Evolutionary conservation across 139 green algal species (phyloP).

Genomic region (Chlamydomonas applanata): DNA sequence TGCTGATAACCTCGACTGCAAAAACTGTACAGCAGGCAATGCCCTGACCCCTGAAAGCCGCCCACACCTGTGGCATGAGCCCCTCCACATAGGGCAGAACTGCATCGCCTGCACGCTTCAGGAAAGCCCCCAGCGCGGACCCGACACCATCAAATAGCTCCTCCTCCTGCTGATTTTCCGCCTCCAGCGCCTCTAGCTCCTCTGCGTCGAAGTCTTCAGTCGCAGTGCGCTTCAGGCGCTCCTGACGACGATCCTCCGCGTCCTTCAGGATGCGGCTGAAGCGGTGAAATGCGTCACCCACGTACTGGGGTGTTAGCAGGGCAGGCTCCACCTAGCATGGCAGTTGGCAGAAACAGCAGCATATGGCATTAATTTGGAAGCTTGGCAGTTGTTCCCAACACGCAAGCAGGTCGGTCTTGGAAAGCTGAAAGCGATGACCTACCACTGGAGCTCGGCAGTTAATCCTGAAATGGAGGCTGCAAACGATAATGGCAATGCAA

Average conservation of each 20-base stretch:
- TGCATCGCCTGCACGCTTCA: conserved; percentile 76
- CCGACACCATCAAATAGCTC: conserved; percentile 84
- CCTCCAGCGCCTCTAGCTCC: conserved; percentile 86
- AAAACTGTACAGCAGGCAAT: too few species aligned
- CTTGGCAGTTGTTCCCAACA: too few species aligned
- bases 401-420: too few species aligned
- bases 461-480: too few species aligned
- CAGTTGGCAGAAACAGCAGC: too few species aligned
- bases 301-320: conserved; percentile 19
- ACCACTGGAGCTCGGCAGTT: too few species aligned
- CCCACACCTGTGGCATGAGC: conserved; percentile 64
- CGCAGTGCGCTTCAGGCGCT: conserved; percentile 41
- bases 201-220: conserved; percentile 94
- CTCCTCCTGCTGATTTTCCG: conserved; percentile 90
- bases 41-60: too few species aligned
- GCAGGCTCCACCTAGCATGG: conserved; percentile 43
- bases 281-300: conserved; percentile 41
- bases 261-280: conserved; percentile 63
- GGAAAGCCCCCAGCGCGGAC: conserved; percentile 58
- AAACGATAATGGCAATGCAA: neutral
- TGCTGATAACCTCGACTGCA: too few species aligned
- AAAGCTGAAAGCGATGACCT: too few species aligned
- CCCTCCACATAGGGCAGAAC: conserved; percentile 82
- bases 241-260: conserved; percentile 62
- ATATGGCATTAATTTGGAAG: too few species aligned